Evolutionary conservation across 2,329 filamentous ascomycete genomes (phyloP).

Genomic region (Venturia effusa): DNA sequence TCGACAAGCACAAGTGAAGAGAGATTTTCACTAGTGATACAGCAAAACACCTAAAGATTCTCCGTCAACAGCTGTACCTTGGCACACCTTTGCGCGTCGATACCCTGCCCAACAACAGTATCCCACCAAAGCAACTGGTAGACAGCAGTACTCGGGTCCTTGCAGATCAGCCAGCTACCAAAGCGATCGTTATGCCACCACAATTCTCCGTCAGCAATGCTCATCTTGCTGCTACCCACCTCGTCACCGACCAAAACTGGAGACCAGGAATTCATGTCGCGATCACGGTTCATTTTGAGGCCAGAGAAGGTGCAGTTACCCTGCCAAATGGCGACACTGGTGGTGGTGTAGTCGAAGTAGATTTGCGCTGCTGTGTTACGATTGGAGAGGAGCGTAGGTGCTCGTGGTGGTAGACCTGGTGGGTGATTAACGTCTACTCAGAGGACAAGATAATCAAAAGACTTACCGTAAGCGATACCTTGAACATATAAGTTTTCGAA

Average conservation of each 20-base stretch:
- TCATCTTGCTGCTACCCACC: constrained; percentile 4
- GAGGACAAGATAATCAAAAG: not conserved
- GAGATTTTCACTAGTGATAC: too few species aligned
- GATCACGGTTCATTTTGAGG: constrained; percentile 3
- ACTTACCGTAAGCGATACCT: constrained; percentile 3
- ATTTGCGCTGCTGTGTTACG: constrained; percentile 4
- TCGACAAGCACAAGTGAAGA: too few species aligned
- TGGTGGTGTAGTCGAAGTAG: constrained; percentile 8
- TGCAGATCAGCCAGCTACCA: constrained; percentile 11
- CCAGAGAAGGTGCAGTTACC: constrained; percentile 5
- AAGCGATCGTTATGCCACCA: constrained; percentile 10
- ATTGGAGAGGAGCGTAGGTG: not conserved
- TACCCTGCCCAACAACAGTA: not conserved
- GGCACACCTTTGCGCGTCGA: constrained; percentile 6
- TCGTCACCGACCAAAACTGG: not conserved
- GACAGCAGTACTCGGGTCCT: not conserved
- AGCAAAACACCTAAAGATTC: too few species aligned
- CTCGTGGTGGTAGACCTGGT: not conserved
- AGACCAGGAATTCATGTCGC: constrained; percentile 1
- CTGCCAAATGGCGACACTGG: constrained; percentile 7
- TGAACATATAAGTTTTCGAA: constrained; percentile 12
- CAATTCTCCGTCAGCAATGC: constrained; percentile 6
- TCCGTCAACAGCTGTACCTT: constrained; percentile 12
- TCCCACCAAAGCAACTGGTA: constrained; percentile 10
- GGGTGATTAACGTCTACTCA: not conserved